These are phyloP conservation scores for Podaxis pistillaris DNA, from an alignment of 768 basidiomycete species.

Conservation along the genomic window DNA sequence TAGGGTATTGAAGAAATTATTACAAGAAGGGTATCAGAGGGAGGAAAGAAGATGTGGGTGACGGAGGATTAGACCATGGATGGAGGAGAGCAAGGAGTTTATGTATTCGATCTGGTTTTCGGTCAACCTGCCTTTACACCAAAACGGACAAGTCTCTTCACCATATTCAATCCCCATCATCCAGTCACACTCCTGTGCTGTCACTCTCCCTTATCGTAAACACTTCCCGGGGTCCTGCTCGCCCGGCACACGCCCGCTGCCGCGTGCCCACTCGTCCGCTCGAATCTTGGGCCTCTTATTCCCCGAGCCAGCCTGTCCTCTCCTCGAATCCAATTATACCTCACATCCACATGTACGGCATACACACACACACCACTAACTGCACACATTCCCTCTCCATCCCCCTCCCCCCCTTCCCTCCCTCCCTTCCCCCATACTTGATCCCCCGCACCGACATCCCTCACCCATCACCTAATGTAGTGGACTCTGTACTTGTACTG, in stretches of 20 bases:
- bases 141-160: constrained; percentile 1
- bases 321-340: not conserved
- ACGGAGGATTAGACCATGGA: constrained; percentile 14
- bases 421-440: not conserved
- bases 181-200: not conserved
- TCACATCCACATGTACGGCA: not conserved
- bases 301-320: constrained; percentile 8
- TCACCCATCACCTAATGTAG: not conserved
- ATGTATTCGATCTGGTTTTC: constrained; percentile 5
- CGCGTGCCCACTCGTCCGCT: constrained; percentile 4
- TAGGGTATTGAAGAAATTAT: constrained; percentile 1
- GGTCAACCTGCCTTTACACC: not conserved
- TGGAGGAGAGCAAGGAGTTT: not conserved
- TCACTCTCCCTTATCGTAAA: not conserved
- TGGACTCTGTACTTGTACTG: not conserved
- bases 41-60: constrained; percentile 16
- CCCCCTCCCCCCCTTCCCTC: not conserved
- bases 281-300: constrained; percentile 1
- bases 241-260: not conserved
- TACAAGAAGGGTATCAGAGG: constrained; percentile 10
- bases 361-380: not conserved
- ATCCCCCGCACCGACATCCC: not conserved
- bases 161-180: not conserved
- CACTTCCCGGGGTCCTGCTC: constrained; percentile 1
- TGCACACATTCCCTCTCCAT: not conserved